Percentiles rank a stretch among this genome's conserved stretches.
phyloP scores from a whole-genome alignment of 179 eudicot genomes.

The Spinacia oleracea region DNA sequence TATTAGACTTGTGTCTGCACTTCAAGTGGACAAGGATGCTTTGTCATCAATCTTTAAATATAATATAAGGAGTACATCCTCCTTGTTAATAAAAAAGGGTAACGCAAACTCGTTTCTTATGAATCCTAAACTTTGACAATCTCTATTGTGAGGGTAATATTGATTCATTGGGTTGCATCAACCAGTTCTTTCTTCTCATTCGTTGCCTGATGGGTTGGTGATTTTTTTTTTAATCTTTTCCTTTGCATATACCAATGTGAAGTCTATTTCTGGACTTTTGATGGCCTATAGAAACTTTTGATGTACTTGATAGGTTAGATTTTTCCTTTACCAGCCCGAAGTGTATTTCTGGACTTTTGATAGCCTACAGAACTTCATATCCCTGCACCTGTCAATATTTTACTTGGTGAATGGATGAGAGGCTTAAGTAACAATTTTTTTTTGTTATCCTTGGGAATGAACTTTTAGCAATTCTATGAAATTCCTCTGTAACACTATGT shows the following conservation, averaged over 20 bases:
- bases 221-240: background rate
- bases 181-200: background rate
- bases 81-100: background rate
- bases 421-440: background rate
- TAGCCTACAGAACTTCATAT: background rate
- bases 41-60: background rate
- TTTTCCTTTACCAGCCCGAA: background rate
- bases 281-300: background rate
- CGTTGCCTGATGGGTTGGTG: background rate
- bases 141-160: background rate
- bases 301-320: background rate
- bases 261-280: background rate
- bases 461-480: background rate
- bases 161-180: background rate
- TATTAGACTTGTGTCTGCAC: background rate
- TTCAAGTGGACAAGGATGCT: background rate
- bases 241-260: background rate
- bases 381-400: background rate
- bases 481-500: too few species aligned
- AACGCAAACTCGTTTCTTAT: background rate
- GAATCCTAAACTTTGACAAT: background rate
- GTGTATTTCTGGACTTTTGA: background rate
- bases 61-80: background rate
- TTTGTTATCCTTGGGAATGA: background rate
- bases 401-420: background rate